These are phyloP conservation scores for Metschnikowia gelsemii DNA, from an alignment of 805 yeast species.

Conservation along the genomic window DNA sequence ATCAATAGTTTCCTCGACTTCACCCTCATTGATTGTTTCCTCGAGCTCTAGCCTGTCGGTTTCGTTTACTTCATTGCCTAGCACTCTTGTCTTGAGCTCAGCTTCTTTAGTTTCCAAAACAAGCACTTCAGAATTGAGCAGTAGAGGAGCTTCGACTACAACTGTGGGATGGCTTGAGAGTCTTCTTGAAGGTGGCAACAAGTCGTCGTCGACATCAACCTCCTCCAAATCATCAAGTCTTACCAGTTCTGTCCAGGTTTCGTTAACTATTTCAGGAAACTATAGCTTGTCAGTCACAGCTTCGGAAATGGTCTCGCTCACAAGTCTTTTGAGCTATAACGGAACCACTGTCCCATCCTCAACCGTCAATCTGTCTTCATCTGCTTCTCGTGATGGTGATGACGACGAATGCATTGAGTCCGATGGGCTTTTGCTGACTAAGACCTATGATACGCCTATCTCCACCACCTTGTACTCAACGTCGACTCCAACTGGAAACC, in stretches of 20 bases:
- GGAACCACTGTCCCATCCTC: background rate
- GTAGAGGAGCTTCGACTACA: no score
- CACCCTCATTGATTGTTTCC: no score
- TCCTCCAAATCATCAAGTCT: background rate
- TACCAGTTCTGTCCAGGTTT: background rate
- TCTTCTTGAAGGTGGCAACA: background rate
- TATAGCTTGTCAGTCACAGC: background rate
- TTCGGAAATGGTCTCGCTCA: background rate
- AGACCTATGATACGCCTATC: constrained; percentile 1
- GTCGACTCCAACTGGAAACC: no score
- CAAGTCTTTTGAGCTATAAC: background rate
- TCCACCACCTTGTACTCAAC: no score
- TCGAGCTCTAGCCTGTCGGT: no score
- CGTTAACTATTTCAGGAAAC: background rate
- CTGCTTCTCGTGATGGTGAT: constrained; percentile 6
- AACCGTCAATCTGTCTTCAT: constrained; percentile 32
- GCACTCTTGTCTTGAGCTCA: no score
- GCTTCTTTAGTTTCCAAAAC: no score
- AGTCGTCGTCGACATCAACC: no score
- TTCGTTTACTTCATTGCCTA: no score
- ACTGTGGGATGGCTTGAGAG: no score
- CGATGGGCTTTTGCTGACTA: constrained; percentile 10
- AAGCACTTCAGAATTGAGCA: no score
- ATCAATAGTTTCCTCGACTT: no score
- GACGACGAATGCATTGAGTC: constrained; percentile 14